A percentile compares a stretch with the other conserved stretches of the same genome.
Evolutionary conservation across 192 early-diverging fungal species (phyloP).

Genomic region (Chytriomyces sp.): DNA sequence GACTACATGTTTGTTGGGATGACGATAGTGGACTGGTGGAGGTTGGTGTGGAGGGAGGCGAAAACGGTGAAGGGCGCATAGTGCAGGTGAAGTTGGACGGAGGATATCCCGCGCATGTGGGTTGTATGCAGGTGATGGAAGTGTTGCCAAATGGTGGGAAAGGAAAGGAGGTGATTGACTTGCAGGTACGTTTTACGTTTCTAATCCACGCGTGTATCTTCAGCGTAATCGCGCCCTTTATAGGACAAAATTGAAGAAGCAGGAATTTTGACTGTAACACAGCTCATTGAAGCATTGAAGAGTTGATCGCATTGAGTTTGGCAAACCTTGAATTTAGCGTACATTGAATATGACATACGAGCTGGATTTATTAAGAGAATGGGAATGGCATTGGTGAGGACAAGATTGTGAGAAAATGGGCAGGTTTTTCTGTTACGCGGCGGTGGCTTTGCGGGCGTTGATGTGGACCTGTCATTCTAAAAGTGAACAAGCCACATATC

Average conservation of each 20-base stretch:
- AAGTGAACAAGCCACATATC: not conserved
- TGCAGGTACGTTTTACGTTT: conserved; percentile 3
- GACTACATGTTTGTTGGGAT: conserved; percentile 27
- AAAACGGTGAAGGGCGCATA: not conserved
- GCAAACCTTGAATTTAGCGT: not conserved
- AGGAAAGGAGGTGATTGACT: not conserved
- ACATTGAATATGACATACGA: not conserved
- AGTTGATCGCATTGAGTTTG: not conserved
- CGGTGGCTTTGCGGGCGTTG: conserved; percentile 10
- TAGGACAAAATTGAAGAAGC: conserved; percentile 10
- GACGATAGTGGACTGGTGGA: conserved; percentile 18
- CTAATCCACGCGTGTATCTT: too few relatives aligned
- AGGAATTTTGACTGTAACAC: conserved; percentile 4
- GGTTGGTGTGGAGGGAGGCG: conserved; percentile 13
- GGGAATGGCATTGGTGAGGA: too few relatives aligned
- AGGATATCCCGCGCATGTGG: conserved; percentile 6
- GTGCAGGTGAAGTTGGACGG: conserved; percentile 19
- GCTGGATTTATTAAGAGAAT: not conserved
- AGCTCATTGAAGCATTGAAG: not conserved
- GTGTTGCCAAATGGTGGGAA: not conserved
- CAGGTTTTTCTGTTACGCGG: too few relatives aligned
- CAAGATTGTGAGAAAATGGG: too few relatives aligned
- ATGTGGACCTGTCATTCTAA: conserved; percentile 16
- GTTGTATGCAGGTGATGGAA: conserved; percentile 20
- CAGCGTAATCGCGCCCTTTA: not conserved